These are phyloP conservation scores for Trichoderma aggressivum DNA, from an alignment of 2,329 filamentous ascomycete species.

Conservation along the genomic window DNA sequence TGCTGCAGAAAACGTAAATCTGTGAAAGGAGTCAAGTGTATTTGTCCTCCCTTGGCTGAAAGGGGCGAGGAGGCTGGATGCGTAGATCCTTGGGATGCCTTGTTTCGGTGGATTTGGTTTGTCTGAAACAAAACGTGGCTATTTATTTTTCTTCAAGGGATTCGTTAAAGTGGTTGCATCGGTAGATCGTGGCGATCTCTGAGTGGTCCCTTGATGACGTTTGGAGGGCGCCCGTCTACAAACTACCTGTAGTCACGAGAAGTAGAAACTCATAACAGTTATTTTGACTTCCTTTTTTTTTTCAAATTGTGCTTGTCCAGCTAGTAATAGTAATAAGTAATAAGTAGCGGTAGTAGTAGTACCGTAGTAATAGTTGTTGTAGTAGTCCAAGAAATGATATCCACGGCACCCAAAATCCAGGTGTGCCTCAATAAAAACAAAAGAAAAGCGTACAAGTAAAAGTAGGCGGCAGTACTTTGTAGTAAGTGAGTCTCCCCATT, in stretches of 20 bases:
- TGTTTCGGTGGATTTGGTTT: background rate
- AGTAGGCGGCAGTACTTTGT: background rate
- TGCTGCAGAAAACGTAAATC: background rate
- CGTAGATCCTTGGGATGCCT: background rate
- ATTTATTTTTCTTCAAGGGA: background rate
- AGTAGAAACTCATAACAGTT: background rate
- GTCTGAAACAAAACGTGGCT: background rate
- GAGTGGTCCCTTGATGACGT: background rate
- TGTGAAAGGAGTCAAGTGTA: background rate
- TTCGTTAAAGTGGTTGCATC: background rate
- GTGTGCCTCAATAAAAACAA: background rate
- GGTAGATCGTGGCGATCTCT: background rate
- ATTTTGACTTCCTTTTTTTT: background rate
- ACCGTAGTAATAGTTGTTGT: background rate
- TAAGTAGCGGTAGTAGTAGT: background rate
- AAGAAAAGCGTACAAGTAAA: background rate
- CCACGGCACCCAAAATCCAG: conserved; percentile 3
- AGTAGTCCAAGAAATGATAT: background rate
- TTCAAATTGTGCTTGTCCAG: background rate
- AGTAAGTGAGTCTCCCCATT: background rate
- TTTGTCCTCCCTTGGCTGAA: background rate
- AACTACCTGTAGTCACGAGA: background rate
- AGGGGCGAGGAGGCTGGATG: background rate
- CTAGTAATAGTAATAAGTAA: background rate
- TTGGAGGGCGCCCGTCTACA: background rate